These are phyloP conservation scores for Durusdinium trenchii DNA, from an alignment of 73 alveolate genomes.

Conservation along the genomic window DNA sequence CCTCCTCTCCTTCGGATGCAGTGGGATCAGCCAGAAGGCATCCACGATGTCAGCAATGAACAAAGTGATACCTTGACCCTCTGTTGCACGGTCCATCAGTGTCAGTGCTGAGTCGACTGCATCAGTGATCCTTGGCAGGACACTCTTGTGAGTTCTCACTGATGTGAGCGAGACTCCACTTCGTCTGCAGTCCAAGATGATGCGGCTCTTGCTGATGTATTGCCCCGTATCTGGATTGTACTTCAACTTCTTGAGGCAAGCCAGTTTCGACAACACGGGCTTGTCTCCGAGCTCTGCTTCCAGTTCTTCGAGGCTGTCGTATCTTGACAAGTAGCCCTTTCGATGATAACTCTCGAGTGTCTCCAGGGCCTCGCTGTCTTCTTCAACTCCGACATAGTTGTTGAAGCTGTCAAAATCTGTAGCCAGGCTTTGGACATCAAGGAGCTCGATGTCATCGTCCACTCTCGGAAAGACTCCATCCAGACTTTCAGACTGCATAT, in stretches of 20 bases:
- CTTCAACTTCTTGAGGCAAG: not conserved
- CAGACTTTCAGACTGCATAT: not conserved
- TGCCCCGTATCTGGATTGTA: not conserved
- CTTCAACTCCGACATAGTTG: not conserved
- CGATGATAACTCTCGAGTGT: not conserved
- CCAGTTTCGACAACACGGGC: slow-evolving; percentile 2
- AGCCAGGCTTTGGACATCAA: no score
- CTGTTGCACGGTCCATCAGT: not conserved
- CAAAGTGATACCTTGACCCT: not conserved
- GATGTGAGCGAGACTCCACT: not conserved
- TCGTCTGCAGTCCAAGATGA: slow-evolving; percentile 9
- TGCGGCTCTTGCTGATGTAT: not conserved
- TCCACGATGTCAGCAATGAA: not conserved
- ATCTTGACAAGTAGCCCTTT: not conserved
- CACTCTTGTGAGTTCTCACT: not conserved
- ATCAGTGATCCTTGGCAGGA: not conserved
- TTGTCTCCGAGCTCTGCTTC: not conserved
- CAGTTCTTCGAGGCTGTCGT: not conserved
- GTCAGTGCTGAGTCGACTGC: not conserved
- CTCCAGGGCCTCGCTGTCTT: not conserved
- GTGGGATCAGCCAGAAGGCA: slow-evolving; percentile 53
- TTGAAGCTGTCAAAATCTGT: not conserved
- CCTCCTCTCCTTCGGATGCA: no score
- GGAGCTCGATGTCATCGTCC: not conserved
- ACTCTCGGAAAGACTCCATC: not conserved